phyloP scores from a whole-genome alignment of 164 flowering plant species.

The Aristolochia californica region DNA sequence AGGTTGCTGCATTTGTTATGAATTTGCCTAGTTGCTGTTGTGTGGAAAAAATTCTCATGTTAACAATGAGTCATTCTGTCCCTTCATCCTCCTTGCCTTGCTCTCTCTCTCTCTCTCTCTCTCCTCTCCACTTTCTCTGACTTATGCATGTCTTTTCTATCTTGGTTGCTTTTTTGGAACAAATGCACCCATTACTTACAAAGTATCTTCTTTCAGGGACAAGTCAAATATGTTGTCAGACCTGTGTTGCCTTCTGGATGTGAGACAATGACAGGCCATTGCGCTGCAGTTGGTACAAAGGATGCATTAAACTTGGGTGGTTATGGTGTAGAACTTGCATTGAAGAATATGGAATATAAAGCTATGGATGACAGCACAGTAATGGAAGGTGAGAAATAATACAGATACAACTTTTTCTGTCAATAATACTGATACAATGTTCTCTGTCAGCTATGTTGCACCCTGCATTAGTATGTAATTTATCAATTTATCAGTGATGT shows the following conservation, averaged over 20 bases:
- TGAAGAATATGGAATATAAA: conserved; percentile 99
- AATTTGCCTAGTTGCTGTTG: not conserved
- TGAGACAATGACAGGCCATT: conserved; percentile 38
- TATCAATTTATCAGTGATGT: no score
- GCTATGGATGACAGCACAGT: conserved; percentile 93
- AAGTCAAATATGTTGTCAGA: conserved; percentile 73
- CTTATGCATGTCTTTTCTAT: not conserved
- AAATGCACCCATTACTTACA: not conserved
- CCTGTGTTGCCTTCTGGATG: conserved; percentile 87
- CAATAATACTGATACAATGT: not conserved
- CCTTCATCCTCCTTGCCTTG: not conserved
- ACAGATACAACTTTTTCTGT: not conserved
- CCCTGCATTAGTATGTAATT: no score
- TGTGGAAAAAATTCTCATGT: not conserved
- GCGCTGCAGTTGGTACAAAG: conserved; percentile 73
- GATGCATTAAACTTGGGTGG: conserved; percentile 80
- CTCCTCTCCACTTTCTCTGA: no score
- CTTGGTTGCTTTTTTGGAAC: not conserved
- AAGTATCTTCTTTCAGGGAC: conserved; percentile 41
- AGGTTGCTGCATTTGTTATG: conserved; percentile 28
- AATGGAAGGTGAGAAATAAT: conserved; percentile 47
- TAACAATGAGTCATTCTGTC: not conserved
- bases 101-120: not conserved
- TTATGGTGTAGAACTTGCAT: conserved; percentile 96
- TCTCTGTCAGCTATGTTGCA: no score